Evolutionary conservation across 306 rosid genomes (phyloP).

Genomic region (Casuarina equisetifolia): DNA sequence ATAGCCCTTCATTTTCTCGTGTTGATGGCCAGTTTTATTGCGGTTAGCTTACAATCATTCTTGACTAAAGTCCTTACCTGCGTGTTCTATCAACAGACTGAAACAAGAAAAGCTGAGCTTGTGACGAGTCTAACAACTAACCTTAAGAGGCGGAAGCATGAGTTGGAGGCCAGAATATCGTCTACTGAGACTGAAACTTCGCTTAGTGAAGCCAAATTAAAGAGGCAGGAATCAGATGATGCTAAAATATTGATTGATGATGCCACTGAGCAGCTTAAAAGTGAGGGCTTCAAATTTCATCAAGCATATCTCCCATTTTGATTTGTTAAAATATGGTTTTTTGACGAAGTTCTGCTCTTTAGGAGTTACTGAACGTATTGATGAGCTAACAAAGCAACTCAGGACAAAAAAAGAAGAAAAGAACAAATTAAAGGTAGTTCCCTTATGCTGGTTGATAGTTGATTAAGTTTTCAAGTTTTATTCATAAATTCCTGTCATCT

Average conservation of each 20-base stretch:
- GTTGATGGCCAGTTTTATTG: background rate
- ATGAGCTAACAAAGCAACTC: conserved; percentile 52
- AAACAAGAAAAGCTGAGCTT: conserved; percentile 88
- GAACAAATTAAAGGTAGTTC: conserved; percentile 74
- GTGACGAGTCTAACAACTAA: conserved; percentile 93
- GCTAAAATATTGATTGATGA: conserved; percentile 72
- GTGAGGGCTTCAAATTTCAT: conserved; percentile 49
- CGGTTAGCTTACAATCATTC: background rate
- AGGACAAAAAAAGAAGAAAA: conserved; percentile 71
- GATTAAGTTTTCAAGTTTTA: conserved; percentile 4
- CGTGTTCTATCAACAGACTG: conserved; percentile 55
- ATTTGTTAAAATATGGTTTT: conserved; percentile 17
- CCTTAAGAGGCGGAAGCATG: conserved; percentile 92
- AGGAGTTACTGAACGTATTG: conserved; percentile 72
- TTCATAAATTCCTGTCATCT: conserved; percentile 9
- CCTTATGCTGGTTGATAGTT: conserved; percentile 27
- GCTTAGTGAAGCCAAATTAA: conserved; percentile 60
- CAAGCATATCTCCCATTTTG: conserved; percentile 25
- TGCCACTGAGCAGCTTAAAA: conserved; percentile 66
- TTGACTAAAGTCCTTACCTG: conserved; percentile 16
- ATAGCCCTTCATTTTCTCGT: background rate
- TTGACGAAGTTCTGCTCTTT: conserved; percentile 39
- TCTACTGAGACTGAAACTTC: conserved; percentile 61
- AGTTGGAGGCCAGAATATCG: conserved; percentile 76
- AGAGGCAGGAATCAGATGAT: conserved; percentile 68